Evolutionary conservation across 345 rosid species (phyloP).

Genomic region (Clarkia xantiana): DNA sequence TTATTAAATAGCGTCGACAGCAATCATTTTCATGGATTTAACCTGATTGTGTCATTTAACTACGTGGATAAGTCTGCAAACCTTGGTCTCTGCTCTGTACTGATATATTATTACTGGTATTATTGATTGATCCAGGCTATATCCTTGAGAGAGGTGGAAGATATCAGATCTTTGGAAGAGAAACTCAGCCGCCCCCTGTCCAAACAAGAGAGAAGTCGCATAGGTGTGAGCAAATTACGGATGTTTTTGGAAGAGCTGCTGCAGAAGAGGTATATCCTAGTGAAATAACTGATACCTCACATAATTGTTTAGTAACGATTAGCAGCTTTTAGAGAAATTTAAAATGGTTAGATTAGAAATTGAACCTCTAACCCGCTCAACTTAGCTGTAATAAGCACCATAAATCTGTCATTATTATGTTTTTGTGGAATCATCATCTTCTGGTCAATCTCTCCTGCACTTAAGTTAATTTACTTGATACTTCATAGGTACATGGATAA

Average conservation of each 20-base stretch:
- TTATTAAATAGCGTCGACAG: too few species aligned
- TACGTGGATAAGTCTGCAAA: too few species aligned
- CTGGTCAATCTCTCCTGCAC: too few species aligned
- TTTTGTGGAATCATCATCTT: too few species aligned
- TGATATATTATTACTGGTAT: neutral
- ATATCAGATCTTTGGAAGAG: slow-evolving; percentile 54
- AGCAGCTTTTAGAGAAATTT: too few species aligned
- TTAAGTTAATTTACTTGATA: slow-evolving; percentile 3
- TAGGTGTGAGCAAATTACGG: slow-evolving; percentile 84
- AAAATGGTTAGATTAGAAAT: too few species aligned
- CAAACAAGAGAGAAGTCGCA: slow-evolving; percentile 59
- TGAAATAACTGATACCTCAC: neutral
- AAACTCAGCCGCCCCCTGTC: slow-evolving; percentile 71
- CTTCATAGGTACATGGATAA: slow-evolving; percentile 73
- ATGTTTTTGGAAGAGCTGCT: slow-evolving; percentile 72
- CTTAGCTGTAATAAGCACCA: too few species aligned
- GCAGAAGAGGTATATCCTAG: slow-evolving; percentile 45
- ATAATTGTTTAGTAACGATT: too few species aligned
- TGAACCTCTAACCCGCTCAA: too few species aligned
- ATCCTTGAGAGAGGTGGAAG: slow-evolving; percentile 58
- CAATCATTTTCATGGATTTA: too few species aligned
- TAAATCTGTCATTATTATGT: too few species aligned
- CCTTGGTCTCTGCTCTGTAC: neutral
- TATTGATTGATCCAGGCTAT: slow-evolving; percentile 33
- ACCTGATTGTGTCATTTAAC: too few species aligned